These are phyloP conservation scores for Royoungia palumana DNA, from an alignment of 768 basidiomycete genomes.

Conservation along the genomic window DNA sequence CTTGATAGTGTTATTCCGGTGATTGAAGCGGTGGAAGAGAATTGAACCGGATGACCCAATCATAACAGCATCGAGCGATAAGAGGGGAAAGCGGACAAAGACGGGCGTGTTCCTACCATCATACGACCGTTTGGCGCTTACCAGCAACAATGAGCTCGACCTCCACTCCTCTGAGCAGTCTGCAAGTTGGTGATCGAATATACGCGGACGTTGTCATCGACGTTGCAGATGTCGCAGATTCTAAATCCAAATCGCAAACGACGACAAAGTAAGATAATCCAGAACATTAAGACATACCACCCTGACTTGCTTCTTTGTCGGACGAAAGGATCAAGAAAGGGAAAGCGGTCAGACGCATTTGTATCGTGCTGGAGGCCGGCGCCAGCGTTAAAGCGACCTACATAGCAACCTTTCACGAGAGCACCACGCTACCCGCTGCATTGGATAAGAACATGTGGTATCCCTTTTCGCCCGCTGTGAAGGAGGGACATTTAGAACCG, in stretches of 20 bases:
- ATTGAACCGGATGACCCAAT: no score
- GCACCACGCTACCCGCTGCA: neutral
- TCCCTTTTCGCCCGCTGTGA: neutral
- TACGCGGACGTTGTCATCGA: neutral
- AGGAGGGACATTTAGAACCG: neutral
- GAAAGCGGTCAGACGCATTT: neutral
- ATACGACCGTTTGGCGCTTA: no score
- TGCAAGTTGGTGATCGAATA: neutral
- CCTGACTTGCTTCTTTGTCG: no score
- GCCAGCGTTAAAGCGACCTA: neutral
- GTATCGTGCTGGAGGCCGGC: neutral
- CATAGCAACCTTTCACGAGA: neutral
- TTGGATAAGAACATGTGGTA: neutral
- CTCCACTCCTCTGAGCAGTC: neutral
- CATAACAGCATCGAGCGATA: no score
- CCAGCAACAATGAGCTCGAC: neutral
- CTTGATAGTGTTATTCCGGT: neutral
- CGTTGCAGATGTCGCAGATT: neutral
- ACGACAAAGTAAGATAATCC: neutral
- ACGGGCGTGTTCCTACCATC: no score
- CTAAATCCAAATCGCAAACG: neutral
- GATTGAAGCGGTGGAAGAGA: neutral
- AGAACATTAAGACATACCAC: no score
- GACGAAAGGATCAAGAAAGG: neutral
- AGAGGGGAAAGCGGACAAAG: no score